Evolutionary conservation across 2,329 filamentous ascomycete species (phyloP), one percentile per base, ranked within the genome.

Genomic region (Calonectria pteridis): DNA sequence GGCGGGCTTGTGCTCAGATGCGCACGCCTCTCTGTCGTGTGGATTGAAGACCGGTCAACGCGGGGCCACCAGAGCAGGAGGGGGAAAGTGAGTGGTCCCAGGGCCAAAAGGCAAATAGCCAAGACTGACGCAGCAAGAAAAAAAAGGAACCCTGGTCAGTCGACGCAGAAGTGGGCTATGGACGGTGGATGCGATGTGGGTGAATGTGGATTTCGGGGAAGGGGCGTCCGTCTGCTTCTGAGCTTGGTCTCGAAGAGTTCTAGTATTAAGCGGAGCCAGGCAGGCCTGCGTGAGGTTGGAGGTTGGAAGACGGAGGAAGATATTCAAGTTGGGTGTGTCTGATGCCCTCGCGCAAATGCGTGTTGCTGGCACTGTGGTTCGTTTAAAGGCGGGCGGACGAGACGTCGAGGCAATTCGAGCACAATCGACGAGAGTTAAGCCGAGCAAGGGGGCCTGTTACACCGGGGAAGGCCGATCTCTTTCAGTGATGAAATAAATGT

Each of bases 131-230:
- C 69, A 68, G 66, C 14, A 46, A 20, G 43, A 50, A 73, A 49
- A 64, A 53, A 51, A 64, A 51, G 46, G 49, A 62, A 69, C 69
- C 69, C 64, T 73, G 68, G 73, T 75, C 73, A 31, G 43, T 51
- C 28, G 72, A 69, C 50, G 63, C 37, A 71, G 72, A 59, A 62
- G 63, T 67, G 69, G 63, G 51, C 62, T 66, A 46, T 49, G 37
- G 43, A 23, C 46, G 49, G 59, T 62, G 51, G 69, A 51, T 68
- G 70, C 63, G 73, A 78, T 79, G 78, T 80, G 78, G 78, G 78
- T 77, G 78, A 80, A 70, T 73, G 78, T 79, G 78, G 78, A 76
- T 78, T 79, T 77, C 67, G 69, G 72, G 72, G 75, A 67, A 76
- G 74, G 67, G 71, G 73, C 71, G 69, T 65, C 69, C 76, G 63